A percentile compares a stretch with the other conserved stretches of the same genome.
phyloP scores from a whole-genome alignment of 495 filamentous ascomycete genomes.

The Hypoxylon fragiforme region DNA sequence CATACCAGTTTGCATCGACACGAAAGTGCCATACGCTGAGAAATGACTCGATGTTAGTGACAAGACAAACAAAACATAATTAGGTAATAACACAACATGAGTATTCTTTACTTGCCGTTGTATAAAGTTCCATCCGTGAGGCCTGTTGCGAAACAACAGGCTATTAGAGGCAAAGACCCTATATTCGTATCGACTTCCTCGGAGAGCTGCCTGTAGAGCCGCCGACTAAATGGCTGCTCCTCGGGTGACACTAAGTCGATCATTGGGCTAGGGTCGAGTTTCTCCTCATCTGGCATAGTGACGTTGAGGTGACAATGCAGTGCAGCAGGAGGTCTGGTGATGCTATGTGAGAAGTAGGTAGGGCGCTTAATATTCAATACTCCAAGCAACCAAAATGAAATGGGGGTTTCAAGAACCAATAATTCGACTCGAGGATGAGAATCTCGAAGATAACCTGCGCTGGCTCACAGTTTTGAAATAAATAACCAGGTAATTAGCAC shows the following conservation, averaged over 20 bases:
- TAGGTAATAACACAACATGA: too few species aligned
- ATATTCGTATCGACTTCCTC: slow-evolving; percentile 42
- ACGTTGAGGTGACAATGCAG: neutral
- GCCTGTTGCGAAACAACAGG: slow-evolving; percentile 55
- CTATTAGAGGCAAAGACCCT: slow-evolving; percentile 49
- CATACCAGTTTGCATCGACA: slow-evolving; percentile 60
- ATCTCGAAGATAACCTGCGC: neutral
- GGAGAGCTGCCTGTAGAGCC: slow-evolving; percentile 39
- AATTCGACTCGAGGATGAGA: neutral
- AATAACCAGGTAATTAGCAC: neutral
- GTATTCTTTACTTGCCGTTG: slow-evolving; percentile 39
- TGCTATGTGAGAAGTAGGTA: neutral
- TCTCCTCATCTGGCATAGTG: slow-evolving; percentile 32
- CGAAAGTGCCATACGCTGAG: slow-evolving; percentile 58
- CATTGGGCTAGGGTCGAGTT: slow-evolving; percentile 10
- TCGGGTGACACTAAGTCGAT: slow-evolving; percentile 1
- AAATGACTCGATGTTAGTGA: slow-evolving; percentile 8
- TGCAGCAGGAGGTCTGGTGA: neutral
- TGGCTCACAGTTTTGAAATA: neutral
- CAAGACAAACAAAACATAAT: too few species aligned
- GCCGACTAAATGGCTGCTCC: slow-evolving; percentile 6
- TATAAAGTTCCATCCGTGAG: slow-evolving; percentile 57
- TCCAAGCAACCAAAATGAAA: too few species aligned
- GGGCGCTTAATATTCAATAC: slow-evolving; percentile 3
- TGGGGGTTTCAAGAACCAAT: neutral